Base-by-base conservation (phyloP, 352 stramenopile species). In the Phytophthora constricta region DNA sequence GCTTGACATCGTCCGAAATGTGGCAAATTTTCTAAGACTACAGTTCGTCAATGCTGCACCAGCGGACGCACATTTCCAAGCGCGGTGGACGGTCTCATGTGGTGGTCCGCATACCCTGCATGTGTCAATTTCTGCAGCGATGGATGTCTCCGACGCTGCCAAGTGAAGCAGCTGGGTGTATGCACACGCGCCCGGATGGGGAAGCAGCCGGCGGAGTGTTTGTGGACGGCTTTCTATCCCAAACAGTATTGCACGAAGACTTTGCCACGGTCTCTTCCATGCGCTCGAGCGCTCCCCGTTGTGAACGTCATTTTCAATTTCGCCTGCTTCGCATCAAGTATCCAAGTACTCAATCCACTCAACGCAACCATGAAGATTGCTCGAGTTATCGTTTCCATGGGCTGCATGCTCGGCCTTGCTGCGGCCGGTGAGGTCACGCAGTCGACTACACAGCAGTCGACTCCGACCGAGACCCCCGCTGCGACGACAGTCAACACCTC, bases 291-390 rank as follows among this genome's bases (percentile, higher is more conserved):
- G 26, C 23, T 50, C 57, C 22, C 28, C 26, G 47, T 37, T 41
- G 54, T 25, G 33, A 63, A 60, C 46, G 20, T 58, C 66, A 74
- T 8, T 75, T 71, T 58, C 51, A 19, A 58, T 56, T 57, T 71
- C 33, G 28, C 56, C 61, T 67, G 27, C 34, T 5, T 42, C 34
- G 34, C 34, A 42, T 13, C 43, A 34, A 48, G 19, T 22, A 26
- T 45, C 27, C 49, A 67, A 11, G 4, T 37, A 16, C 13, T 39
- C 37, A 19, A 28, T n/a, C 17, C 16, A 9, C 51, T 13, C 60
- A 55, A 60, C 19, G 47, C 23, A 39, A 58, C 22, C 13, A 76
- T 76, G 63, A 72, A 63, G 33, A 52, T 72, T 39, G 31, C 53
- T 33, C 27, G 26, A 53, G 23, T 33, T 50, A 31, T 72, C 41